These are phyloP conservation scores for Globisporangium mamillatum DNA, from an alignment of 352 stramenopile genomes.

Conservation along the genomic window DNA sequence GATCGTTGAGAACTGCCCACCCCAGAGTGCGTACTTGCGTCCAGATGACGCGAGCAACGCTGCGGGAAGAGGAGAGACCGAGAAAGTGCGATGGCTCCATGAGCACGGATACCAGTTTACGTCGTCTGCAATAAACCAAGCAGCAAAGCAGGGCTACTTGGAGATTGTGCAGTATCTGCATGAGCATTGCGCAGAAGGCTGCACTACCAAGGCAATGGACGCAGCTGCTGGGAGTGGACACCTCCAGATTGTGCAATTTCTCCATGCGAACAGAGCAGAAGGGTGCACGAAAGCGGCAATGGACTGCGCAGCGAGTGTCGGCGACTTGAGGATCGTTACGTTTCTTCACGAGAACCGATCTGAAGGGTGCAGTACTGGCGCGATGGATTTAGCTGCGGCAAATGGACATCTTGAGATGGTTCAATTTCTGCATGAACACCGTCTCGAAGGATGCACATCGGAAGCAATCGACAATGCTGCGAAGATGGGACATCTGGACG, in stretches of 20 bases:
- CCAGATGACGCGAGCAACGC: background rate
- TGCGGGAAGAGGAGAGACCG: background rate
- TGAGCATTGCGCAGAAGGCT: background rate
- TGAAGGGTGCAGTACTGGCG: slow-evolving; percentile 2
- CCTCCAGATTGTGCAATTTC: background rate
- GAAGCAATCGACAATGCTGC: slow-evolving; percentile 7
- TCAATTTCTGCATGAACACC: background rate
- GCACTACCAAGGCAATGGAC: slow-evolving; percentile 7
- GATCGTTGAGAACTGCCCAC: slow-evolving; percentile 1
- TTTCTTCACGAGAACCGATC: slow-evolving; percentile 7
- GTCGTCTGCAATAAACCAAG: background rate
- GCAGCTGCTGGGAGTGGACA: background rate
- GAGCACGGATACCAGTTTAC: slow-evolving; percentile 1
- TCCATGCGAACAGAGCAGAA: background rate
- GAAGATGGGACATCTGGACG: slow-evolving; percentile 1
- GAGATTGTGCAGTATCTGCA: slow-evolving; percentile 3
- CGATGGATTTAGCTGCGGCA: slow-evolving; percentile 5
- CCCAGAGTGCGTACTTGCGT: background rate
- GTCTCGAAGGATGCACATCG: slow-evolving; percentile 4
- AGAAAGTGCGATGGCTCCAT: slow-evolving; percentile 3
- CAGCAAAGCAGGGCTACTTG: background rate
- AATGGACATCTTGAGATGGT: slow-evolving; percentile 2
- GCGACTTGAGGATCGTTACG: background rate
- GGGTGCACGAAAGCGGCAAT: slow-evolving; percentile 6
- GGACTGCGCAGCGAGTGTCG: background rate